A percentile compares a stretch with the other conserved stretches of the same genome.
phyloP scores from a whole-genome alignment of 2,329 filamentous ascomycete genomes.

The Fusarium humuli region DNA sequence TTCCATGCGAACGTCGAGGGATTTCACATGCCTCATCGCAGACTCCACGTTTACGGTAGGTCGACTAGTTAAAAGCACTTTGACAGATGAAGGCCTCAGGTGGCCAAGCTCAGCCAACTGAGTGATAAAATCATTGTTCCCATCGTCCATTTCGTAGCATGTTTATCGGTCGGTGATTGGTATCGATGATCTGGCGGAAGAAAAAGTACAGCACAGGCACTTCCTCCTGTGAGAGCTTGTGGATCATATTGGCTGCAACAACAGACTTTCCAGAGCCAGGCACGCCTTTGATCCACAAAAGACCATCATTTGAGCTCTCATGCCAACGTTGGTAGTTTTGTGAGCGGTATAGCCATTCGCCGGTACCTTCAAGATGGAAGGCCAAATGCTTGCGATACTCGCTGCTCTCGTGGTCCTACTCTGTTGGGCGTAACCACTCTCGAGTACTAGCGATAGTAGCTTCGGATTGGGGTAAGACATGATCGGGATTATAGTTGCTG shows the following conservation, averaged over 20 bases:
- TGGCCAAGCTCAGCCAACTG: slow-evolving; percentile 50
- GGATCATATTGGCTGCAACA: slow-evolving; percentile 46
- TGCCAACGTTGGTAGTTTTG: slow-evolving; percentile 27
- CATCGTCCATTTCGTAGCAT: slow-evolving; percentile 61
- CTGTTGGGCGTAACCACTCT: slow-evolving; percentile 35
- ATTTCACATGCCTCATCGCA: slow-evolving; percentile 43
- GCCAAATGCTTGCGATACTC: slow-evolving; percentile 39
- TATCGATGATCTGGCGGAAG: slow-evolving; percentile 53
- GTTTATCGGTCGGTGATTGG: slow-evolving; percentile 52
- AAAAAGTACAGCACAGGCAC: slow-evolving; percentile 54
- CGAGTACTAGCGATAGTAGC: slow-evolving; percentile 42
- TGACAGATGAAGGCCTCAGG: slow-evolving; percentile 51
- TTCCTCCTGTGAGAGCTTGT: slow-evolving; percentile 29
- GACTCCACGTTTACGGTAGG: slow-evolving; percentile 50
- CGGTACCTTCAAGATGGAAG: slow-evolving; percentile 28
- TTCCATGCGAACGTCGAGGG: slow-evolving; percentile 54
- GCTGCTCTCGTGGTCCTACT: slow-evolving; percentile 27
- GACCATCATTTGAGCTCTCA: slow-evolving; percentile 14
- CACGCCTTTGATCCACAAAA: slow-evolving; percentile 49
- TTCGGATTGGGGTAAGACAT: slow-evolving; percentile 48
- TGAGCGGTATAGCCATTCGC: slow-evolving; percentile 23
- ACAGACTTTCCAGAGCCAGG: slow-evolving; percentile 57
- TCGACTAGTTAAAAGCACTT: slow-evolving; percentile 59
- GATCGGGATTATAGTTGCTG: slow-evolving; percentile 49
- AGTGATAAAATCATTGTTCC: slow-evolving; percentile 49